Percentiles rank a stretch among this genome's conserved stretches.
phyloP scores from a whole-genome alignment of 306 rosid species.

The Lathyrus oleraceus region DNA sequence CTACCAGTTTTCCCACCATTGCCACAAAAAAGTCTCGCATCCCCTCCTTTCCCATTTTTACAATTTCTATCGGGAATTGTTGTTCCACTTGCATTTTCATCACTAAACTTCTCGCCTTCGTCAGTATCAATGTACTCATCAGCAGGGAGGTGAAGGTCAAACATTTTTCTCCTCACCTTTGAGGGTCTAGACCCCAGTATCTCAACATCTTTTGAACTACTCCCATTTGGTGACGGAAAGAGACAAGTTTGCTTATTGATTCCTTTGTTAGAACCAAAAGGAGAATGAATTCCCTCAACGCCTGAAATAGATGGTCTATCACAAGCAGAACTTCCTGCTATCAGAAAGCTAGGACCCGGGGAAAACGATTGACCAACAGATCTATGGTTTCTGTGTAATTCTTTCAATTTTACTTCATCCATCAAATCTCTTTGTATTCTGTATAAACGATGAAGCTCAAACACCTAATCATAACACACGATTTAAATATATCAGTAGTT shows the following conservation, averaged over 20 bases:
- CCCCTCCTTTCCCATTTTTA: constrained; percentile 39
- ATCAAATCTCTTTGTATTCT: constrained; percentile 86
- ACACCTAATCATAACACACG: constrained; percentile 59
- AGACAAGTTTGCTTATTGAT: constrained; percentile 45
- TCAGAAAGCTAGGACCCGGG: constrained; percentile 56
- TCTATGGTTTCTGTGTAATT: constrained; percentile 51
- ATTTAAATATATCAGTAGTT: constrained; percentile 36
- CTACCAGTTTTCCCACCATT: constrained; percentile 47
- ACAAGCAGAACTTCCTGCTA: constrained; percentile 53
- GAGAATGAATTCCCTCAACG: constrained; percentile 63
- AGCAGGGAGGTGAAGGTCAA: constrained; percentile 96
- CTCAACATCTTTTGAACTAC: constrained; percentile 68
- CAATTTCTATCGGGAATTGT: constrained; percentile 43
- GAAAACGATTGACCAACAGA: constrained; percentile 58
- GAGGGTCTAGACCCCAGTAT: constrained; percentile 72
- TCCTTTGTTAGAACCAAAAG: constrained; percentile 51
- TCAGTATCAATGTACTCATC: constrained; percentile 80
- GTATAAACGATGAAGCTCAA: constrained; percentile 87
- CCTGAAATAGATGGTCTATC: constrained; percentile 55
- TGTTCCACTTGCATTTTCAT: constrained; percentile 49
- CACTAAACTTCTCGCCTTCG: constrained; percentile 68
- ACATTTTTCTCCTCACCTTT: constrained; percentile 71
- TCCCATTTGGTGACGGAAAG: constrained; percentile 65
- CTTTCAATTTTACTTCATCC: constrained; percentile 70
- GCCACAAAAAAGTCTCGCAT: constrained; percentile 40